Base-by-base conservation (phyloP, 768 basidiomycete genomes). In the Lactifluus echinatus region DNA sequence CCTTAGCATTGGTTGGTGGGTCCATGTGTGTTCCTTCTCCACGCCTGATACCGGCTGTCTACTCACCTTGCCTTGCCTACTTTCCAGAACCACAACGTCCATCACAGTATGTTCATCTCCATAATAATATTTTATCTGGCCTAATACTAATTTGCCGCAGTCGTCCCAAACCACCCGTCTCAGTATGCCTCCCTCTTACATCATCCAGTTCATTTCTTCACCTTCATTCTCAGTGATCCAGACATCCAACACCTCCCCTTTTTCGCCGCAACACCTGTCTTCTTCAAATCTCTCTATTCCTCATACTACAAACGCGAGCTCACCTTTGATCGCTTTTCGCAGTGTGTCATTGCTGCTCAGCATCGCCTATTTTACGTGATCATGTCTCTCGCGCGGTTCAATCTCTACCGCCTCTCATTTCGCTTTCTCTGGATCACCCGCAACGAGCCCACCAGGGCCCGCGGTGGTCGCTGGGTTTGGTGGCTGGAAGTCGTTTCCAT, bases 1-100 rank as follows among this genome's bases (percentile, higher is more conserved):
- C 4, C 74, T 99, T 52, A 96, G 93, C 68, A 78, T 96, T 23
- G 91, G 93, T 39, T 99, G 96, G 96, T 99, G 95, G 95, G 89
- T 92, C 39, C 81, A 93, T 69, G 93, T 94, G 65, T 74, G 93
- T 83, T 15, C 34, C n/a, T n/a, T 12, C 4, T 17, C 31, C 24
- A 12, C 28, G 17, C 33, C 24, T n/a, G 29, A 55, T 11, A 42
- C 56, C n/a, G 56, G 50, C 2, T 50, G 37, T 57, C 50, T 37
- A 24, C 31, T 15, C 33, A 40, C 29, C n/a, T 31, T 10, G 10
- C 31, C n/a, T 26, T 52, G 33, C 62, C 31, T 29, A 33, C 44
- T 63, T 53, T 51, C 56, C 61, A 91, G 88, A 91, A 89, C 68
- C 96, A 99, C 68, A 96, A 98, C 65, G 84, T 94, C 46, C 94